Conservation (phyloP, 768 basidiomycete genomes). For the Tylopilus sp. region DNA sequence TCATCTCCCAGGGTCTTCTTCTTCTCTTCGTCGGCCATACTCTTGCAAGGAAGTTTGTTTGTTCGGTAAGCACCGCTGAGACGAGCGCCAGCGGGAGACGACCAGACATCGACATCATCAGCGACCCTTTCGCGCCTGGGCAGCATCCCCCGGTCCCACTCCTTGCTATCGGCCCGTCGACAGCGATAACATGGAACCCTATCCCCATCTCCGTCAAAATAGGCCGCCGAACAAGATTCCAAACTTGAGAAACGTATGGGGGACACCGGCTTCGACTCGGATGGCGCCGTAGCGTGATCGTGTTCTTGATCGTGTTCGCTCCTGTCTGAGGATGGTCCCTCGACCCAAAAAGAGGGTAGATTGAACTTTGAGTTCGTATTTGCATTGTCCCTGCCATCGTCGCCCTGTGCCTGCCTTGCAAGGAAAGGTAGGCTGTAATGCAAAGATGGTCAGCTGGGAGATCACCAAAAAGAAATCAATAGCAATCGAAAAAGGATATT, state of each 20-base stretch:
- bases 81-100: neutral
- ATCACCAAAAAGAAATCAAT: constrained; percentile 10
- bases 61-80: neutral
- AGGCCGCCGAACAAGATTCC: neutral
- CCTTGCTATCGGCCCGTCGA: neutral
- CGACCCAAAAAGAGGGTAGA: constrained; percentile 17
- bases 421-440: constrained; percentile 5
- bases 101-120: neutral
- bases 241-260: neutral
- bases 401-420: constrained; percentile 9
- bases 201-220: neutral
- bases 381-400: neutral
- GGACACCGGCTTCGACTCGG: constrained; percentile 3
- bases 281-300: neutral
- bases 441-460: constrained; percentile 7
- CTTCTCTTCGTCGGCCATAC: neutral
- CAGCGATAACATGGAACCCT: neutral
- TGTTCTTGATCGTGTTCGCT: neutral
- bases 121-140: neutral
- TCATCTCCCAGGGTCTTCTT: constrained; percentile 2
- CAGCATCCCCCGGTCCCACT: neutral
- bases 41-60: neutral
- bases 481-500: constrained; percentile 11
- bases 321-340: constrained; percentile 13
- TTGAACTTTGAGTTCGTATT: constrained; percentile 16